Evolutionary conservation across 352 stramenopile genomes (phyloP).

Genomic region (Peronospora farinosa): DNA sequence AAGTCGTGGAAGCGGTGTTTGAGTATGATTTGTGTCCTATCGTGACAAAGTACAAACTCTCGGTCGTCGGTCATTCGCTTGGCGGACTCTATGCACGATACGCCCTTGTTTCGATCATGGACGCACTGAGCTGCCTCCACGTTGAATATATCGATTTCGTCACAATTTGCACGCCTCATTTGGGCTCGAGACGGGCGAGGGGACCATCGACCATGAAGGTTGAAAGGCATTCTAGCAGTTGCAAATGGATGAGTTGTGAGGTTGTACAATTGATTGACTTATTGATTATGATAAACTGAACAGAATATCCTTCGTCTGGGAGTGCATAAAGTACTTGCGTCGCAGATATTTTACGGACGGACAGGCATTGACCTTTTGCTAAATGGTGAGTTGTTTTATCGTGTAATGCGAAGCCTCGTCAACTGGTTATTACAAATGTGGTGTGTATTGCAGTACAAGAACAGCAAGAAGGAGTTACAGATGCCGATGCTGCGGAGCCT

Average conservation of each 20-base stretch:
- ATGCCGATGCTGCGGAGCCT: constrained; percentile 6
- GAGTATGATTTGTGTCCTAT: constrained; percentile 50
- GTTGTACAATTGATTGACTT: constrained; percentile 5
- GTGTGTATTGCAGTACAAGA: constrained; percentile 12
- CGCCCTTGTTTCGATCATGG: constrained; percentile 52
- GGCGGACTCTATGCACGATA: constrained; percentile 71
- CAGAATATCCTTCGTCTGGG: constrained; percentile 67
- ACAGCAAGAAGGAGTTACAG: constrained; percentile 12
- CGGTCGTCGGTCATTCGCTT: constrained; percentile 66
- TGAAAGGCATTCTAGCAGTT: not conserved
- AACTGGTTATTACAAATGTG: constrained; percentile 2
- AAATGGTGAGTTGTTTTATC: constrained; percentile 25
- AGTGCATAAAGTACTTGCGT: constrained; percentile 63
- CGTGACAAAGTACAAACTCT: constrained; percentile 56
- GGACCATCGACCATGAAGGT: constrained; percentile 64
- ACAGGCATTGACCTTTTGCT: constrained; percentile 72
- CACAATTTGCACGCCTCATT: constrained; percentile 73
- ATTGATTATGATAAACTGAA: constrained; percentile 5
- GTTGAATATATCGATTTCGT: constrained; percentile 71
- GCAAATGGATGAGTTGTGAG: constrained; percentile 5
- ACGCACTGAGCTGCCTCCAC: constrained; percentile 46
- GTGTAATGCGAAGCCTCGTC: not conserved
- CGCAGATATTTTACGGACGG: constrained; percentile 59
- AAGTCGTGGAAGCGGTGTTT: constrained; percentile 55
- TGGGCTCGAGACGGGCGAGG: constrained; percentile 62